Conservation (phyloP, 2,329 filamentous ascomycete genomes). For the Ophiostoma sp. region DNA sequence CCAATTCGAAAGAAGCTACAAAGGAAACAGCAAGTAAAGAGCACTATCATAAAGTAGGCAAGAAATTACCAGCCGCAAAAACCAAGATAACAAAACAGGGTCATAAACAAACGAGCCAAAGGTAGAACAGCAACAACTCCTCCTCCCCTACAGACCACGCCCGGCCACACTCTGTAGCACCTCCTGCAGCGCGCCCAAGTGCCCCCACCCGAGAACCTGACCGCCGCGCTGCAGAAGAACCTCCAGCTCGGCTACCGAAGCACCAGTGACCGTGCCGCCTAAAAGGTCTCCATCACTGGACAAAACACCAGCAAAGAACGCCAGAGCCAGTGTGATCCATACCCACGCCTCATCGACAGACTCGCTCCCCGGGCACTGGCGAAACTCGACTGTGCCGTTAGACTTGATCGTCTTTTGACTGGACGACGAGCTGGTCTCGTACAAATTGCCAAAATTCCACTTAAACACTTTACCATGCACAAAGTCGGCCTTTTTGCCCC, state of each 20-base stretch:
- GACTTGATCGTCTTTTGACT: neutral
- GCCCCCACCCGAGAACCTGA: slow-evolving; percentile 34
- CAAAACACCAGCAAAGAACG: slow-evolving; percentile 39
- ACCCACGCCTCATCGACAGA: slow-evolving; percentile 36
- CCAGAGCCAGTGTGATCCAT: slow-evolving; percentile 39
- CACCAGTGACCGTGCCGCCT: slow-evolving; percentile 25
- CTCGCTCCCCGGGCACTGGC: slow-evolving; percentile 40
- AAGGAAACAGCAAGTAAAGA: neutral
- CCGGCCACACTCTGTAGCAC: neutral
- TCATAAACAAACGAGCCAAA: neutral
- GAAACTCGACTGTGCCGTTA: slow-evolving; percentile 41
- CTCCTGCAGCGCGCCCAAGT: slow-evolving; percentile 34
- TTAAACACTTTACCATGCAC: slow-evolving; percentile 44
- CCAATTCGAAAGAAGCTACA: neutral
- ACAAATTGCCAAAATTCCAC: slow-evolving; percentile 40
- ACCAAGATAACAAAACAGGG: neutral
- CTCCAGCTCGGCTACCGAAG: slow-evolving; percentile 34
- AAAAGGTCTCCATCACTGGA: slow-evolving; percentile 21
- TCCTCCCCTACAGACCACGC: neutral
- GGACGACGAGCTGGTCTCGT: neutral
- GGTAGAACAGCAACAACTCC: neutral
- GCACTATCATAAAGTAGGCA: neutral
- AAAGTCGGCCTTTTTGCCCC: slow-evolving; percentile 39
- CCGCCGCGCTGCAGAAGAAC: slow-evolving; percentile 33
- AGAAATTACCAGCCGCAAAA: neutral